These are phyloP conservation scores for Knufia fluminis DNA, from an alignment of 2,329 filamentous ascomycete species.

Conservation along the genomic window DNA sequence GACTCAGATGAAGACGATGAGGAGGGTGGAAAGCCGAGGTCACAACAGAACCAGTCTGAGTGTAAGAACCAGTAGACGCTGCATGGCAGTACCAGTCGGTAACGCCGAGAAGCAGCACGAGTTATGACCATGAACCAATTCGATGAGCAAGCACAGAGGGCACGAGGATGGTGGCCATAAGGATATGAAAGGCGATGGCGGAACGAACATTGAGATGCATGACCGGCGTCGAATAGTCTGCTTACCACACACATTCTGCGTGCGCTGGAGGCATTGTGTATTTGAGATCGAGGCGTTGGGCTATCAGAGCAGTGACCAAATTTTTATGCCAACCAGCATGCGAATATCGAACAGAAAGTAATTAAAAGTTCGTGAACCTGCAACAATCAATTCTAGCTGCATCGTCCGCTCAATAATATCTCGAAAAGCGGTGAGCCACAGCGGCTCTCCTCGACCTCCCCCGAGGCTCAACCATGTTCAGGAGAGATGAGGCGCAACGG, in stretches of 20 bases:
- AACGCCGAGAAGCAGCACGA: slow-evolving; percentile 2
- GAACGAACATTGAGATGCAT: not conserved
- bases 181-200: not conserved
- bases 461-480: not conserved
- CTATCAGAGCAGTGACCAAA: not conserved
- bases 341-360: not conserved
- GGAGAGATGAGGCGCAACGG: slow-evolving; percentile 5
- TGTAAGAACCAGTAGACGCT: slow-evolving; percentile 55
- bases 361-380: not conserved
- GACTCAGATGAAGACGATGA: slow-evolving; percentile 61
- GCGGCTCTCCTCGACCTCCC: too few species aligned
- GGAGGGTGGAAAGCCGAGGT: slow-evolving; percentile 41
- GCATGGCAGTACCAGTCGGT: not conserved
- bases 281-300: not conserved
- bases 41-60: slow-evolving; percentile 87
- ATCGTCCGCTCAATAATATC: too few species aligned
- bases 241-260: not conserved
- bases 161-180: not conserved
- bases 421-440: not conserved
- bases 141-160: not conserved
- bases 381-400: too few species aligned
- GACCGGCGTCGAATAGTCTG: not conserved
- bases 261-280: not conserved
- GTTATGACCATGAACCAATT: not conserved
- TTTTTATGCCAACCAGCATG: not conserved